phyloP scores from a whole-genome alignment of 192 early-diverging fungal species.

The Oehlia diaphana region DNA sequence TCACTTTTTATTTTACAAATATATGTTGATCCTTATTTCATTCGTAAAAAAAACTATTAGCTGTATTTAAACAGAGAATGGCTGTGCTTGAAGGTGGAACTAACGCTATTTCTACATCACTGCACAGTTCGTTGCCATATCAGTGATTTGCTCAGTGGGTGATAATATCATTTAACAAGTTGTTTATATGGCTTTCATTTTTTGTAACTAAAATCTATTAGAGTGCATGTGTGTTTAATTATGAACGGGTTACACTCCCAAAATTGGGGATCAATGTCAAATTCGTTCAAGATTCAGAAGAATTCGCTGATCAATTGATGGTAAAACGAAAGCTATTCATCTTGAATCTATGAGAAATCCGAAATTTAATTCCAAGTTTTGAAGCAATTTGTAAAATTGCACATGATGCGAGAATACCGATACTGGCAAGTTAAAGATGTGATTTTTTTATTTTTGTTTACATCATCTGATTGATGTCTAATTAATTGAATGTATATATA shows the following conservation, averaged over 20 bases:
- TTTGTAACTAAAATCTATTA: neutral
- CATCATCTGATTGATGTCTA: no score
- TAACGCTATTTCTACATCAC: slow-evolving; percentile 62
- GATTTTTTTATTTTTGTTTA: no score
- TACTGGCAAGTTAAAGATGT: slow-evolving; percentile 42
- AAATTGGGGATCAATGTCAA: slow-evolving; percentile 81
- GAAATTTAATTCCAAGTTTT: slow-evolving; percentile 85
- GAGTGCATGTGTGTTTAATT: no score
- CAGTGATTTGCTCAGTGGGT: slow-evolving; percentile 74
- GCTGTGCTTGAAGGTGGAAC: slow-evolving; percentile 88
- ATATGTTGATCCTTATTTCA: no score
- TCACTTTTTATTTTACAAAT: no score
- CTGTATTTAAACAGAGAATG: slow-evolving; percentile 87
- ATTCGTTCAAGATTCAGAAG: slow-evolving; percentile 71
- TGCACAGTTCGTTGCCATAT: slow-evolving; percentile 82
- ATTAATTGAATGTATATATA: neutral
- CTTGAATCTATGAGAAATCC: slow-evolving; percentile 93
- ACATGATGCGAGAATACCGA: slow-evolving; percentile 85
- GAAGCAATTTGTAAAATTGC: slow-evolving; percentile 76
- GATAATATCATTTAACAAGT: slow-evolving; percentile 84
- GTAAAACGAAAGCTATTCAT: slow-evolving; percentile 91
- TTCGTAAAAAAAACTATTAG: no score
- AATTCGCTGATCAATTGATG: slow-evolving; percentile 82
- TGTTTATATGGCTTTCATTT: slow-evolving; percentile 59
- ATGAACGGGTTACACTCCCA: slow-evolving; percentile 43